Conservation (phyloP, 23 red algal genomes). For the Gracilaria gracilis region DNA sequence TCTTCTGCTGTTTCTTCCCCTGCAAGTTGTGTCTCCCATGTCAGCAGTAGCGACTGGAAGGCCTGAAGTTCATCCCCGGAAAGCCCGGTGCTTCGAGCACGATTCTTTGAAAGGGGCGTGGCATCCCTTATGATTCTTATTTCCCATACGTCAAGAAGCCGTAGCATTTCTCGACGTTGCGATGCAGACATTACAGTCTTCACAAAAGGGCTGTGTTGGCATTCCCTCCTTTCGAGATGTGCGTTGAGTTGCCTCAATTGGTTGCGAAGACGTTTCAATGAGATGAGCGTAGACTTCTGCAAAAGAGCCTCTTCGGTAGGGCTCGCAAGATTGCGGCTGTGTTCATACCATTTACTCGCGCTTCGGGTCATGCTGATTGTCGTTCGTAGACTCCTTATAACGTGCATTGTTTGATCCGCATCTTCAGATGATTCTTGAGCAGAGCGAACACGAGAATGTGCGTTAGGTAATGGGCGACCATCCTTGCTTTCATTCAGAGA, state of each 20-base stretch:
- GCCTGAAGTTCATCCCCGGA: conserved; percentile 20
- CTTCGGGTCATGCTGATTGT: conserved; percentile 22
- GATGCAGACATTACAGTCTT: conserved; percentile 22
- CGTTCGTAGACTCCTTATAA: conserved; percentile 9
- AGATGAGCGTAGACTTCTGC: conserved; percentile 29
- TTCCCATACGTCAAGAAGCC: conserved; percentile 33
- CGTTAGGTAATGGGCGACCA: neutral
- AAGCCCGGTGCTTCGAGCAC: conserved; percentile 14
- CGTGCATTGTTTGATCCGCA: conserved; percentile 9
- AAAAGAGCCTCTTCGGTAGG: conserved; percentile 28
- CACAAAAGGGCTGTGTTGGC: neutral
- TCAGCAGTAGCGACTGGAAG: conserved; percentile 9
- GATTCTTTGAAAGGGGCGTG: conserved; percentile 14
- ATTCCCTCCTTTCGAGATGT: neutral
- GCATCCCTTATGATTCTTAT: conserved; percentile 28
- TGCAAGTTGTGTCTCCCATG: conserved; percentile 22
- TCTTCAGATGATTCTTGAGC: neutral
- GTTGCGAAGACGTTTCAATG: conserved; percentile 26
- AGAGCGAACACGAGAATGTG: neutral
- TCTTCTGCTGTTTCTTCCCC: conserved; percentile 6
- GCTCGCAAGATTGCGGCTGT: conserved; percentile 40
- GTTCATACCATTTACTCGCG: conserved; percentile 31
- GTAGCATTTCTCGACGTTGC: conserved; percentile 21
- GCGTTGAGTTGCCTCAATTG: neutral
- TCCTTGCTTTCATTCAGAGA: neutral